Evolutionary conservation across 2,329 filamentous ascomycete genomes (phyloP).

Genomic region (Aspergillus phoenicis): DNA sequence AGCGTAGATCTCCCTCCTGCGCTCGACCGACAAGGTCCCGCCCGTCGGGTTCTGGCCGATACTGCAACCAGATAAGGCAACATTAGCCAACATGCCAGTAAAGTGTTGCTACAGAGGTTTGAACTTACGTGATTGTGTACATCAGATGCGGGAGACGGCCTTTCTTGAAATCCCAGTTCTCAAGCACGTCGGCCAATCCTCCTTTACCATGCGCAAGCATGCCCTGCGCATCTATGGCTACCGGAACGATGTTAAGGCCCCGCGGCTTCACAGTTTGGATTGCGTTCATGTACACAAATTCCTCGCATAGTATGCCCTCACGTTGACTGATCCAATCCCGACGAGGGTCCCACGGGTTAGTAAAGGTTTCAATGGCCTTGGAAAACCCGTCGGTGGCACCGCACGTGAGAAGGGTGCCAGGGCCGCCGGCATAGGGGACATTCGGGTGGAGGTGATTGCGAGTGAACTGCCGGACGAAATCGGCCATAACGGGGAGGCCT

Average conservation of each 20-base stretch:
- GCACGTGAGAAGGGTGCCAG: constrained; percentile 76
- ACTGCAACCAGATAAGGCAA: constrained; percentile 40
- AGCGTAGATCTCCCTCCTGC: constrained; percentile 76
- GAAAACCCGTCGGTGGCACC: constrained; percentile 83
- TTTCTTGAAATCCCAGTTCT: constrained; percentile 75
- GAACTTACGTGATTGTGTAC: constrained; percentile 82
- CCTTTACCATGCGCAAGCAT: constrained; percentile 75
- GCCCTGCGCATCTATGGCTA: constrained; percentile 76
- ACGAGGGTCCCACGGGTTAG: constrained; percentile 72
- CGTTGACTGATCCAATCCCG: constrained; percentile 67
- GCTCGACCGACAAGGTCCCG: constrained; percentile 70
- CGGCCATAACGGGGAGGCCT: constrained; percentile 76
- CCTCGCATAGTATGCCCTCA: constrained; percentile 78
- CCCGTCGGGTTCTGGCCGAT: constrained; percentile 89
- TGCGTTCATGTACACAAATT: constrained; percentile 79
- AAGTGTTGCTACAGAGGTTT: neutral
- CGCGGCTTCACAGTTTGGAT: constrained; percentile 67
- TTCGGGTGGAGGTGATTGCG: constrained; percentile 77
- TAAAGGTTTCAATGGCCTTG: constrained; percentile 75
- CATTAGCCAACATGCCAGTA: constrained; percentile 8
- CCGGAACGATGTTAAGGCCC: constrained; percentile 72
- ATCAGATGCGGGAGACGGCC: constrained; percentile 80
- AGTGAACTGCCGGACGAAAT: constrained; percentile 78
- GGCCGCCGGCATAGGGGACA: constrained; percentile 74
- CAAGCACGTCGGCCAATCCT: constrained; percentile 74